Conservation (phyloP, 305 asterid genomes). For the Caryopteris hybrid region DNA sequence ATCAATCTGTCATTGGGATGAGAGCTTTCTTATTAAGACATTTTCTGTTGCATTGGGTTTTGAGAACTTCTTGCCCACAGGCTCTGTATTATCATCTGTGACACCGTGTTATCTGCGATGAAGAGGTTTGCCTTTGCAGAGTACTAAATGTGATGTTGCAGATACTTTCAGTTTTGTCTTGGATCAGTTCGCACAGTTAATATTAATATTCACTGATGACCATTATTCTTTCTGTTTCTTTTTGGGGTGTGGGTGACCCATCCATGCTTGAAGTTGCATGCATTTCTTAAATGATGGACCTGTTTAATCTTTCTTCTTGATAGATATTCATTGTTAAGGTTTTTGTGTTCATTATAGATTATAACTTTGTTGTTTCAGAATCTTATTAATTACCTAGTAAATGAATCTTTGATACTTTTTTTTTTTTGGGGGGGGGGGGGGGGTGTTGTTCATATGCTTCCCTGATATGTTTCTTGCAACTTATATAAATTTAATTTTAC, state of each 20-base stretch:
- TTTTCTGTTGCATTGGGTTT: neutral
- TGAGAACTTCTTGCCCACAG: neutral
- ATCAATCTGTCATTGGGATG: constrained; percentile 4
- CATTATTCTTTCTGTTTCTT: neutral
- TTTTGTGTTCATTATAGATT: neutral
- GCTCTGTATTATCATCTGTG: neutral
- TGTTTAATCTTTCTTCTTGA: neutral
- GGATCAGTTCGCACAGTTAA: neutral
- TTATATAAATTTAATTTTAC: neutral
- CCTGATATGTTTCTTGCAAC: neutral
- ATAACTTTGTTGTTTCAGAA: constrained; percentile 3
- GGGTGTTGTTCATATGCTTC: no score
- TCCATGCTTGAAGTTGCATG: neutral
- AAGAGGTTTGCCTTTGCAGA: neutral
- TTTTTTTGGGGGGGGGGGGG: no score
- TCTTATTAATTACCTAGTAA: no score
- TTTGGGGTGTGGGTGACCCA: neutral
- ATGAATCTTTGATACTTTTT: no score
- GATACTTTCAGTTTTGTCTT: neutral
- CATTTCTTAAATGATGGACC: neutral
- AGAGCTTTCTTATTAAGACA: constrained; percentile 14
- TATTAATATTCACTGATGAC: neutral
- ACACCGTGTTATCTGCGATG: neutral
- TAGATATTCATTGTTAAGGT: constrained; percentile 3
- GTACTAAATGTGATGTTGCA: neutral